Percentiles rank a stretch among this genome's conserved stretches.
Conservation (phyloP, 2,329 filamentous ascomycete genomes). For the Fusarium circinatum region DNA sequence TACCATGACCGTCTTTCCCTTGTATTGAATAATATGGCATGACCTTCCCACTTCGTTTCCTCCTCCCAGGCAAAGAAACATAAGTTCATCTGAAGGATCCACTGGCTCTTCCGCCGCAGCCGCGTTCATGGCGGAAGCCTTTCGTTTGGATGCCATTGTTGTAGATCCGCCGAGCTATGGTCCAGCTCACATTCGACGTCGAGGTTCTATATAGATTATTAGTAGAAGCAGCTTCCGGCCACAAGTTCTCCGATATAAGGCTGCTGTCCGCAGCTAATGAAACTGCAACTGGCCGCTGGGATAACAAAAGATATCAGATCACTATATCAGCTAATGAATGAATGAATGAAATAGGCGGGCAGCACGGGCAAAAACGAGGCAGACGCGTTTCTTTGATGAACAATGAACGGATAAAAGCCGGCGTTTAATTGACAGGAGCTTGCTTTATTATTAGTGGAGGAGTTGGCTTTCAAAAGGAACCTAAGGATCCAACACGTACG, state of each 20-base stretch:
- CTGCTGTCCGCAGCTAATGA: conserved; percentile 13
- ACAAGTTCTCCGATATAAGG: conserved; percentile 4
- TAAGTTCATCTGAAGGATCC: conserved; percentile 92
- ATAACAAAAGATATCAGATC: neutral
- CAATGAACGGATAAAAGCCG: conserved; percentile 43
- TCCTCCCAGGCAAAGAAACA: conserved; percentile 92
- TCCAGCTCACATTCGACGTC: conserved; percentile 34
- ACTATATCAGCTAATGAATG: neutral
- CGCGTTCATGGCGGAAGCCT: conserved; percentile 79
- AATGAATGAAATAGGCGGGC: conserved; percentile 15
- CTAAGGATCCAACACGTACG: neutral
- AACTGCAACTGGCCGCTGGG: conserved; percentile 1
- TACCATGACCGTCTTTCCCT: conserved; percentile 99
- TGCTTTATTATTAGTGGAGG: neutral
- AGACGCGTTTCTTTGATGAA: conserved; percentile 30
- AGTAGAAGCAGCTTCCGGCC: conserved; percentile 18
- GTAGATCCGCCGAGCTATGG: conserved; percentile 27
- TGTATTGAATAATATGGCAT: conserved; percentile 98
- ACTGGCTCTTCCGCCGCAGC: conserved; percentile 81
- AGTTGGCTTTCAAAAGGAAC: neutral
- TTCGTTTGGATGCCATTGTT: conserved; percentile 92
- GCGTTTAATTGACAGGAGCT: conserved; percentile 1
- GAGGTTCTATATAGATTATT: conserved; percentile 19
- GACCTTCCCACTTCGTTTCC: conserved; percentile 97
- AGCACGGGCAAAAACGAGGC: conserved; percentile 29